phyloP scores from a whole-genome alignment of 2,329 filamentous ascomycete species.

The Juglanconis oblonga region DNA sequence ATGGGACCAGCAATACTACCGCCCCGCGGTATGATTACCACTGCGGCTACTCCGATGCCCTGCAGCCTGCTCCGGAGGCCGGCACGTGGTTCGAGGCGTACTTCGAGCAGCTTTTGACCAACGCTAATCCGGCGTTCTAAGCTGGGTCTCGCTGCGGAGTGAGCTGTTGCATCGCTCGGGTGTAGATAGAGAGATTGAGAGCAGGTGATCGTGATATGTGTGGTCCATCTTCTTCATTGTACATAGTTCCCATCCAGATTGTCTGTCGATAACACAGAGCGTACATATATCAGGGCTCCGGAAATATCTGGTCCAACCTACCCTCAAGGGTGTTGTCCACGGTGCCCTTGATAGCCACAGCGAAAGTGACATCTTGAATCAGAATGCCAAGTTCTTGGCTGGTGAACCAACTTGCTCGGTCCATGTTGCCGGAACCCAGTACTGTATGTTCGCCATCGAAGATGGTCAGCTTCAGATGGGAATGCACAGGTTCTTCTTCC shows the following conservation, averaged over 20 bases:
- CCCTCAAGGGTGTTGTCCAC: conserved; percentile 32
- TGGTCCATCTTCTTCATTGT: background rate
- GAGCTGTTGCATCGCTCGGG: no score
- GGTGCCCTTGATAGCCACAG: conserved; percentile 26
- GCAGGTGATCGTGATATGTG: background rate
- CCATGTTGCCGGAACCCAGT: conserved; percentile 79
- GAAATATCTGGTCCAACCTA: conserved; percentile 31
- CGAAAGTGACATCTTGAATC: conserved; percentile 39
- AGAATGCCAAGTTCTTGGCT: conserved; percentile 77
- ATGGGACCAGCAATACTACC: conserved; percentile 45
- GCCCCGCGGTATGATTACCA: conserved; percentile 51
- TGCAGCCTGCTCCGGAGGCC: conserved; percentile 66
- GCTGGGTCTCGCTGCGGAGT: background rate
- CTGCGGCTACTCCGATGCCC: conserved; percentile 50
- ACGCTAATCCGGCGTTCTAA: conserved; percentile 53
- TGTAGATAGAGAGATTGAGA: background rate
- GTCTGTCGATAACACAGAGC: background rate
- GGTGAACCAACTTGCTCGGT: conserved; percentile 82
- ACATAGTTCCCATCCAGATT: background rate
- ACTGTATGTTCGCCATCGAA: conserved; percentile 67
- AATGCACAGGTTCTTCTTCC: conserved; percentile 63
- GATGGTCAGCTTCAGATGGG: conserved; percentile 74
- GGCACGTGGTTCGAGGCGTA: conserved; percentile 66
- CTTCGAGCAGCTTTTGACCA: conserved; percentile 54
- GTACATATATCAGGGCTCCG: background rate